phyloP scores from a whole-genome alignment of 2,329 filamentous ascomycete species.

The Pseudogymnoascus sp. region DNA sequence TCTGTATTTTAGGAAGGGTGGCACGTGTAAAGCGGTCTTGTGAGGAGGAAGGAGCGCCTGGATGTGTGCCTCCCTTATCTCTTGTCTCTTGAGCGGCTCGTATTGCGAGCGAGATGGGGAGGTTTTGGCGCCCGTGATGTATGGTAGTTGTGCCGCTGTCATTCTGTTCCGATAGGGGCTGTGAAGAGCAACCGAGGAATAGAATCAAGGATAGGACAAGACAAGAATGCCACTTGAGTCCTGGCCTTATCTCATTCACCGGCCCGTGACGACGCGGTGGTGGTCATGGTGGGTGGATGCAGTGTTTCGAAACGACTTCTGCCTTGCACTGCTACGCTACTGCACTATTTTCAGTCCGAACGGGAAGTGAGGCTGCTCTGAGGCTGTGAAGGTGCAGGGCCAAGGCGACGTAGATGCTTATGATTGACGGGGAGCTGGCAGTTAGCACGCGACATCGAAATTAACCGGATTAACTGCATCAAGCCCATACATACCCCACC shows the following conservation, averaged over 20 bases:
- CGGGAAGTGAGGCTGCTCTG: not conserved
- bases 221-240: not conserved
- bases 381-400: not conserved
- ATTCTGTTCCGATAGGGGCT: not conserved
- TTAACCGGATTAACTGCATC: not conserved
- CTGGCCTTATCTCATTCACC: not conserved
- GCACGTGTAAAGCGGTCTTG: not conserved
- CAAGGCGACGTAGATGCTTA: not conserved
- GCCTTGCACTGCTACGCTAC: not conserved
- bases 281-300: not conserved
- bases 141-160: not conserved
- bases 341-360: not conserved
- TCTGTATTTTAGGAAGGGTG: not conserved
- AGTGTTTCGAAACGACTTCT: not conserved
- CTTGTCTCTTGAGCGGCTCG: not conserved
- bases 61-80: not conserved
- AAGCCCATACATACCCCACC: not conserved
- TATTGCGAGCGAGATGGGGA: not conserved
- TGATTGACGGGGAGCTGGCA: not conserved
- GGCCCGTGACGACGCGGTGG: not conserved
- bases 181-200: not conserved
- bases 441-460: not conserved
- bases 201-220: no score
- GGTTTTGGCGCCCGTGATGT: not conserved
- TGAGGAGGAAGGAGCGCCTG: not conserved